Evolutionary conservation across 1,284 basidiomycete genomes (phyloP).

Genomic region (Inonotus hispidus): DNA sequence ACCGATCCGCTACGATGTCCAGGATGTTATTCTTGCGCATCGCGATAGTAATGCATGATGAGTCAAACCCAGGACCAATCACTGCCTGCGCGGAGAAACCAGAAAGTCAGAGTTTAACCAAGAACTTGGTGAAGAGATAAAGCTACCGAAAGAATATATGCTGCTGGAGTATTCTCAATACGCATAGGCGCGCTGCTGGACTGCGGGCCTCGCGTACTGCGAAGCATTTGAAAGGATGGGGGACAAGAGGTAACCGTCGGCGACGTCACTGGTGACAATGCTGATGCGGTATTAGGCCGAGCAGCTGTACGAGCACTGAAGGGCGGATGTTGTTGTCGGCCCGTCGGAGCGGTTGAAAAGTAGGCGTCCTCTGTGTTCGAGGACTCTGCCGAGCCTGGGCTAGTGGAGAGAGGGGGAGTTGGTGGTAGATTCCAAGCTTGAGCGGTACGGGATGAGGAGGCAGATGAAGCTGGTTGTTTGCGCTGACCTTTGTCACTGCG

Average conservation of each 20-base stretch:
- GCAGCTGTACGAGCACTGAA: not conserved
- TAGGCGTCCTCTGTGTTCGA: conserved; percentile 13
- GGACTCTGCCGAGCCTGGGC: conserved; percentile 17
- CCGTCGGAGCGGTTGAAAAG: conserved; percentile 8
- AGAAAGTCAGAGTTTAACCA: not conserved
- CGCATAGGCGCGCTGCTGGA: conserved; percentile 21
- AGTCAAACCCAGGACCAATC: conserved; percentile 25
- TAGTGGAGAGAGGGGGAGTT: conserved; percentile 16
- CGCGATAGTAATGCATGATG: conserved; percentile 27
- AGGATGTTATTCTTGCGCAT: conserved; percentile 25
- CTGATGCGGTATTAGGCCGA: not conserved
- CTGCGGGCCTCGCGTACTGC: conserved; percentile 11
- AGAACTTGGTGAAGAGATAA: not conserved
- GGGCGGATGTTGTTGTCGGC: conserved; percentile 4
- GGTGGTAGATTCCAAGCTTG: conserved; percentile 12
- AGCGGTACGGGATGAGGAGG: conserved; percentile 3
- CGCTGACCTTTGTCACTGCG: not conserved
- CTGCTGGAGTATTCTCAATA: conserved; percentile 22
- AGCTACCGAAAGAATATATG: conserved; percentile 21
- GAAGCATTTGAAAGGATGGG: conserved; percentile 9
- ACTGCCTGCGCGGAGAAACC: conserved; percentile 18
- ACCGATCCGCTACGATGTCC: conserved; percentile 26
- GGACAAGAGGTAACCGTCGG: conserved; percentile 9
- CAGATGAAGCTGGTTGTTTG: not conserved
- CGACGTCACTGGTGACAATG: conserved; percentile 4